Evolutionary conservation across 2,329 filamentous ascomycete genomes (phyloP).

Genomic region (Xylariomycetidae sp.): DNA sequence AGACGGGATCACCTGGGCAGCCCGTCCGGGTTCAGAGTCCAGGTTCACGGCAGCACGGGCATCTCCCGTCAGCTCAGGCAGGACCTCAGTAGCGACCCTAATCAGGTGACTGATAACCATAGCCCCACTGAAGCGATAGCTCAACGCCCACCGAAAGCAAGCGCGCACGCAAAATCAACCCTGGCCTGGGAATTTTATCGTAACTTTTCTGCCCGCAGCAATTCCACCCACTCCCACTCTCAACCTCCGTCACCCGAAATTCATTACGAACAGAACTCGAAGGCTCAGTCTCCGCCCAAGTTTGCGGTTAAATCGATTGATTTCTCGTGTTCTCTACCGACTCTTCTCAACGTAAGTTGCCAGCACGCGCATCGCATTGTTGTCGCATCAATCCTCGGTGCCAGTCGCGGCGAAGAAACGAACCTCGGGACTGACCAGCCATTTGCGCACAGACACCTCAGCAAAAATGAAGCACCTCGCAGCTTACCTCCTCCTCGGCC

Average conservation of each 20-base stretch:
- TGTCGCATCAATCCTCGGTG: background rate
- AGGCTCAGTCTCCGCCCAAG: conserved; percentile 99
- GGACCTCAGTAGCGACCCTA: conserved; percentile 15
- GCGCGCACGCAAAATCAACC: conserved; percentile 12
- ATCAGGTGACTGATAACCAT: conserved; percentile 21
- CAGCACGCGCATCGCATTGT: conserved; percentile 2
- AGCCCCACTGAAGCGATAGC: conserved; percentile 5
- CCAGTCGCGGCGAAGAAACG: background rate
- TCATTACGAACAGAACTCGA: conserved; percentile 80
- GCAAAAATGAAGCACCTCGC: conserved; percentile 99
- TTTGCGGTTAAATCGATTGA: conserved; percentile 99
- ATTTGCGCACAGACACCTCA: conserved; percentile 25
- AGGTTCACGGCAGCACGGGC: too few species aligned
- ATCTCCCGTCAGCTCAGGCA: too few species aligned
- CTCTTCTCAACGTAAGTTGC: conserved; percentile 31
- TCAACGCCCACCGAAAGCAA: conserved; percentile 14
- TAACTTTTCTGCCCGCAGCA: conserved; percentile 22
- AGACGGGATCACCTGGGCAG: too few species aligned
- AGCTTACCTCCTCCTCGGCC: conserved; percentile 94
- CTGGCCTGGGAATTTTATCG: conserved; percentile 8
- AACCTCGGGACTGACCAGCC: conserved; percentile 13
- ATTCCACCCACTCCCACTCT: conserved; percentile 22
- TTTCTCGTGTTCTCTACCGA: conserved; percentile 67
- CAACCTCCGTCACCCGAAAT: conserved; percentile 24
- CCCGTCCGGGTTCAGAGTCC: too few species aligned